A percentile compares a stretch with the other conserved stretches of the same genome.
phyloP scores from a whole-genome alignment of 306 rosid genomes.

The Begonia peltatifolia region DNA sequence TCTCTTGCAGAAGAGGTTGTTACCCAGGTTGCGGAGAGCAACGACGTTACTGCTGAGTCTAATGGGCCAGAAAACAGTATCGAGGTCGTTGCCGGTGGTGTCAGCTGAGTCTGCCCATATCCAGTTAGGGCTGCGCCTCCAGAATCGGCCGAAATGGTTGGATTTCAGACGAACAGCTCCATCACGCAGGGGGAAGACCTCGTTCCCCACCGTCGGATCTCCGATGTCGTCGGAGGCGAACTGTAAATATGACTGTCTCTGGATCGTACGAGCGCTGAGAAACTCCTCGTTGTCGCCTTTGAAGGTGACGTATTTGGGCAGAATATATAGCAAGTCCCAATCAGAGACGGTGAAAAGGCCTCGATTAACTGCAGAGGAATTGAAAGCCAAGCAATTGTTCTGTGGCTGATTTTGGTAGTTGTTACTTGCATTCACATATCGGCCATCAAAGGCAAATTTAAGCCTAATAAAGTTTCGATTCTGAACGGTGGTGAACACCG shows the following conservation, averaged over 20 bases:
- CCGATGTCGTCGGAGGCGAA: background rate
- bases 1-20: background rate
- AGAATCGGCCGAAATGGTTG: background rate
- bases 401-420: conserved; percentile 2
- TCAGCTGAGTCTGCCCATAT: background rate
- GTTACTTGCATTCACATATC: background rate
- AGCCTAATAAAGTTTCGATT: background rate
- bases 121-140: conserved; percentile 6
- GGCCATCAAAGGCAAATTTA: too few relatives aligned
- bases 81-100: background rate
- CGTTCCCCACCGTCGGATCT: background rate
- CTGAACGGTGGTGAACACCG: conserved; percentile 13
- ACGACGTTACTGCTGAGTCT: conserved; percentile 1
- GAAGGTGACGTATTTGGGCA: conserved; percentile 11
- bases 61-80: background rate
- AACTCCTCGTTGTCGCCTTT: conserved; percentile 1
- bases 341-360: conserved; percentile 1
- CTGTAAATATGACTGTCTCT: background rate
- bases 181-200: background rate
- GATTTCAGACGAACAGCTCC: conserved; percentile 3
- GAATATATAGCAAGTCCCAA: conserved; percentile 8
- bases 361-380: background rate
- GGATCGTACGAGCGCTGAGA: background rate
- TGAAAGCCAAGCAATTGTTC: background rate
- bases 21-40: conserved; percentile 4